These are phyloP conservation scores for Eimeria tenella DNA, from an alignment of 169 alveolate genomes.

Conservation along the genomic window DNA sequence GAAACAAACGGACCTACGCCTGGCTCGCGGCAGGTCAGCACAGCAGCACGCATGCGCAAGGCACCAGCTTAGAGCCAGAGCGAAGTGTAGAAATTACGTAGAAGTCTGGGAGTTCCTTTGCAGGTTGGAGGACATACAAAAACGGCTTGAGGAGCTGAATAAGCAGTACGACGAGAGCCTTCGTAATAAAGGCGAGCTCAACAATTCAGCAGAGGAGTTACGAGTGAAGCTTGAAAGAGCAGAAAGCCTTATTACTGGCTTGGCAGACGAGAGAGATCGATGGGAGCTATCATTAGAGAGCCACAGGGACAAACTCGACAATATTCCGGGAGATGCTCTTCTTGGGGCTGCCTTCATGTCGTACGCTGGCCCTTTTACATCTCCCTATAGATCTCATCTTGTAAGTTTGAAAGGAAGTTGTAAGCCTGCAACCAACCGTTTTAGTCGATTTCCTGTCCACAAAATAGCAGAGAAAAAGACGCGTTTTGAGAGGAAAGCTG, in stretches of 20 bases:
- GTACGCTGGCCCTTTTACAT: constrained; percentile 96
- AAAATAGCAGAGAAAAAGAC: no score
- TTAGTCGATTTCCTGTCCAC: not conserved
- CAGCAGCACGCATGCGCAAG: constrained; percentile 12
- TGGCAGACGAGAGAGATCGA: constrained; percentile 94
- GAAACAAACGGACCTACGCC: constrained; percentile 80
- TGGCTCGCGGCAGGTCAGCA: constrained; percentile 84
- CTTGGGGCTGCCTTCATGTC: constrained; percentile 95
- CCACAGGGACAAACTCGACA: constrained; percentile 89
- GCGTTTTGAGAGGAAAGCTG: no score
- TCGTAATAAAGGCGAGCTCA: constrained; percentile 91
- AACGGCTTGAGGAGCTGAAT: constrained; percentile 89
- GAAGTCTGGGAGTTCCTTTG: not conserved
- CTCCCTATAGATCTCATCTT: constrained; percentile 89
- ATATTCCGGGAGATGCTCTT: constrained; percentile 89
- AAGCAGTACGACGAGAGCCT: constrained; percentile 91
- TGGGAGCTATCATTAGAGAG: constrained; percentile 94
- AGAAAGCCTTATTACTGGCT: constrained; percentile 94
- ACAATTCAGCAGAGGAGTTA: constrained; percentile 88
- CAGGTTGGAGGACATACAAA: constrained; percentile 87
- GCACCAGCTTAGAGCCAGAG: not conserved
- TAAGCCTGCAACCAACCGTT: not conserved
- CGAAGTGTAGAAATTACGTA: not conserved
- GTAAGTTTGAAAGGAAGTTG: constrained; percentile 54
- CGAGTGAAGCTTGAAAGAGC: constrained; percentile 94